phyloP scores from a whole-genome alignment of 805 yeast genomes.

The Ogataea saltuana region DNA sequence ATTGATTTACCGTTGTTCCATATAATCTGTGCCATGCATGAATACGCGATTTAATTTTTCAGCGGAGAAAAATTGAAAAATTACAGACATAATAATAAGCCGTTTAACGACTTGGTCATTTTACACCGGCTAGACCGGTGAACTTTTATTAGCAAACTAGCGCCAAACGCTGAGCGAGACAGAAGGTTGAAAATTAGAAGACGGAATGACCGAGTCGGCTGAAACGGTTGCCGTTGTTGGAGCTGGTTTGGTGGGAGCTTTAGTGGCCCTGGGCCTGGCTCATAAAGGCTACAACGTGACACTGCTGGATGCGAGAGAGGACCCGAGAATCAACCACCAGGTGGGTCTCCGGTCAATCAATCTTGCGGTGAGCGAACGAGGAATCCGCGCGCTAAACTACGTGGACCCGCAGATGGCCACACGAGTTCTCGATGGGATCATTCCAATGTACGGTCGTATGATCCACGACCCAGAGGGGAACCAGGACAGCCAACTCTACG shows the following conservation, averaged over 20 bases:
- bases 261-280: slow-evolving; percentile 78
- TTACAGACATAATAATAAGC: too few species aligned
- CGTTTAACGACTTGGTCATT: too few species aligned
- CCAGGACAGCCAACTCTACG: slow-evolving; percentile 72
- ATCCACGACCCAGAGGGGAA: slow-evolving; percentile 69
- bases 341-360: slow-evolving; percentile 67
- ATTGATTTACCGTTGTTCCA: not conserved
- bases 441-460: slow-evolving; percentile 92
- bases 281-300: slow-evolving; percentile 71
- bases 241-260: slow-evolving; percentile 88
- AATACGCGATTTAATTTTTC: too few species aligned
- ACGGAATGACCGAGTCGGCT: slow-evolving; percentile 25
- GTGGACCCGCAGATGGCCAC: slow-evolving; percentile 62
- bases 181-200: too few species aligned
- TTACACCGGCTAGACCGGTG: too few species aligned
- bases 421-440: slow-evolving; percentile 56
- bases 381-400: slow-evolving; percentile 64
- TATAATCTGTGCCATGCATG: not conserved
- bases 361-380: slow-evolving; percentile 84
- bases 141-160: too few species aligned
- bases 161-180: too few species aligned
- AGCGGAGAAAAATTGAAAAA: too few species aligned
- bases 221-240: slow-evolving; percentile 74
- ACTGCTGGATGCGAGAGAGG: slow-evolving; percentile 69
- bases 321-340: slow-evolving; percentile 49